Conservation (phyloP, 2,329 filamentous ascomycete species). For the Trichoderma breve region DNA sequence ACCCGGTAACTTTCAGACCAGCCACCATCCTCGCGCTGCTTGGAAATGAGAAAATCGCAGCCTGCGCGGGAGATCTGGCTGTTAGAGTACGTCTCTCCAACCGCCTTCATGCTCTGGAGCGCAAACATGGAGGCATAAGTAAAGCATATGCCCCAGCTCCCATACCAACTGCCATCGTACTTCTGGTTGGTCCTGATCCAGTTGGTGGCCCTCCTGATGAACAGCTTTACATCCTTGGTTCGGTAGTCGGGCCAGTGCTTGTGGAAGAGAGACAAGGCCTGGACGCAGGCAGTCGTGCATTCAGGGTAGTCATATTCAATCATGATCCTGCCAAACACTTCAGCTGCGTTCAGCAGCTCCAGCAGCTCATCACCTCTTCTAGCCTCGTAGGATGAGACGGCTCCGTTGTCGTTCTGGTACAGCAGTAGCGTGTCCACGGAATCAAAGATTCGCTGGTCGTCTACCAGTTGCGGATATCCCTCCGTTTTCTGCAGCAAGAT, state of each 20-base stretch:
- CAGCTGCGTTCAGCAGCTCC: constrained; percentile 88
- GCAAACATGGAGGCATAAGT: constrained; percentile 98
- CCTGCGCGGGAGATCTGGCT: constrained; percentile 69
- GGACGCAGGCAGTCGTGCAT: constrained; percentile 93
- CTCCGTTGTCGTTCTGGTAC: constrained; percentile 84
- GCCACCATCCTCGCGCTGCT: constrained; percentile 84
- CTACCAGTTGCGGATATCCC: constrained; percentile 70
- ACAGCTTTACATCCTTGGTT: constrained; percentile 66
- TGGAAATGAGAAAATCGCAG: constrained; percentile 81
- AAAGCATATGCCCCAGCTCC: constrained; percentile 96
- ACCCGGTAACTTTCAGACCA: constrained; percentile 94
- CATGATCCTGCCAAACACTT: constrained; percentile 97
- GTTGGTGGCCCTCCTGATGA: constrained; percentile 69
- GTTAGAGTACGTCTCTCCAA: constrained; percentile 78
- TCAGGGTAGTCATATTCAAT: constrained; percentile 98
- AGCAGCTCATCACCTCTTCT: constrained; percentile 74
- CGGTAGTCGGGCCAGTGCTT: constrained; percentile 81
- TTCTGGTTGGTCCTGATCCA: constrained; percentile 82
- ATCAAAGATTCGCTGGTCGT: constrained; percentile 77
- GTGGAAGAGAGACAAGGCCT: constrained; percentile 78
- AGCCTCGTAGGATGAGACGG: constrained; percentile 86
- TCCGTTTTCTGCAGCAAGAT: constrained; percentile 79
- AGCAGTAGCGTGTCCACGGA: constrained; percentile 87
- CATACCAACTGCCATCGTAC: constrained; percentile 92
- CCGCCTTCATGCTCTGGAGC: constrained; percentile 76